Percentiles rank a stretch among this genome's conserved stretches.
Conservation (phyloP, 805 yeast species). For the Starmera dryadoides region DNA sequence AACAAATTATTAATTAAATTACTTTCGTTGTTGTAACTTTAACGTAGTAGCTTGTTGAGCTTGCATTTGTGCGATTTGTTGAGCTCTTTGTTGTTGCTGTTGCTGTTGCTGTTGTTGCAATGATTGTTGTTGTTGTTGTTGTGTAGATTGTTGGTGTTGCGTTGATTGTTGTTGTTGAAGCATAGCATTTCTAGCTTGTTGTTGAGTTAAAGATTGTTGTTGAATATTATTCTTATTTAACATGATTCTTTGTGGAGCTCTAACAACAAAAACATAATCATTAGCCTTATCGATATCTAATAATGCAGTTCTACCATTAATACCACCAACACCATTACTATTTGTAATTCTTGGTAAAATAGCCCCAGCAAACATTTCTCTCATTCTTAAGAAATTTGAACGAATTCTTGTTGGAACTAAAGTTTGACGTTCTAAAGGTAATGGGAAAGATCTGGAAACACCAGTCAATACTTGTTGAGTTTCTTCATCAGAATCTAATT, state of each 20-base stretch:
- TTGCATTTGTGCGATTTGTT: neutral
- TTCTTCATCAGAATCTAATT: conserved; percentile 75
- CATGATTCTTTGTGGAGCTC: conserved; percentile 38
- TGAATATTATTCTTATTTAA: conserved; percentile 15
- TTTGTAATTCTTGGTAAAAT: conserved; percentile 55
- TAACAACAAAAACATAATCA: conserved; percentile 50
- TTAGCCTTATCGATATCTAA: conserved; percentile 66
- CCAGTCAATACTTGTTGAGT: conserved; percentile 89
- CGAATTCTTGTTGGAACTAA: conserved; percentile 65
- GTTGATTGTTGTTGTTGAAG: conserved; percentile 4
- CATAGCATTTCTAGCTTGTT: conserved; percentile 4
- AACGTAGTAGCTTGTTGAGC: neutral
- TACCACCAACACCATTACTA: conserved; percentile 59
- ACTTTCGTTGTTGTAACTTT: neutral
- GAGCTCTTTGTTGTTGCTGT: neutral
- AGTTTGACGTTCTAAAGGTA: conserved; percentile 76
- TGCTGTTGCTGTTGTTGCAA: neutral
- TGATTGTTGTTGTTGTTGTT: neutral
- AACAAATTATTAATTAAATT: neutral
- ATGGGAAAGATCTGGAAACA: conserved; percentile 68
- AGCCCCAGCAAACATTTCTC: conserved; percentile 92
- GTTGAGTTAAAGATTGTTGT: conserved; percentile 3
- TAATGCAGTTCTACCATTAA: conserved; percentile 74
- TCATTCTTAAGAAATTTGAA: conserved; percentile 71
- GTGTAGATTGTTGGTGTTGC: conserved; percentile 2